Evolutionary conservation across 345 rosid species (phyloP), one percentile per base, ranked within the genome.

Genomic region (Raphanus raphanistrum): DNA sequence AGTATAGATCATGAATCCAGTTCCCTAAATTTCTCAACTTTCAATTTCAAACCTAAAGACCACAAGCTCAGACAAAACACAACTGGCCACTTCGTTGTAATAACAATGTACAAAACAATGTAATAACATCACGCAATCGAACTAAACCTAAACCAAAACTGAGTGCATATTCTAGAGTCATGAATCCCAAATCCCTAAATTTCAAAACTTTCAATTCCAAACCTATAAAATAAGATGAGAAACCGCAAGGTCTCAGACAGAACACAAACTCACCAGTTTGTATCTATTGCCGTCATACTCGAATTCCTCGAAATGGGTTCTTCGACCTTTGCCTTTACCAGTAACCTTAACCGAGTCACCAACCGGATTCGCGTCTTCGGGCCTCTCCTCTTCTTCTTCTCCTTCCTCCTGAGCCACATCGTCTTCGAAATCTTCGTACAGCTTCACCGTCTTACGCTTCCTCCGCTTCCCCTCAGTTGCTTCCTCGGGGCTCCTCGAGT

Each of bases 281-380:
- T 87, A 96, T 36, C 71, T 85, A 64, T 84, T 89, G 4, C 95
- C 95, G 66, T 96, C 99, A 27, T 81, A 93, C 76, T 93, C 98
- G 61, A 93, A 96, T 1, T 88, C 86, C 33, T 60, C 76, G 59
- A 68, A 93, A 41, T 96, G 94, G 28, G 78, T 86, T 83, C 87
- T 79, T 81, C 82, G 78, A 15, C 86, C 87, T 74, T 86, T 90
- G 13, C 99, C 99, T 74, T 96, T 93, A 9, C 95, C 93, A 8
- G 97, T 84, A 77, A 84, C 35, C 85, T 79, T 86, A 66, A 90
- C 70, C 38, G 79, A 58, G 60, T 86, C 88, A 6, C 99, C 99
- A 8, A 88, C 60, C 6, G 97, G 97, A 80, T 73, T 91, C 29
- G 98, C 98, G 33, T 94, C 98, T 83, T 90, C 97, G 58, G 81